These are phyloP conservation scores for Metarhizium guizhouense DNA, from an alignment of 2,329 filamentous ascomycete genomes.

Conservation along the genomic window DNA sequence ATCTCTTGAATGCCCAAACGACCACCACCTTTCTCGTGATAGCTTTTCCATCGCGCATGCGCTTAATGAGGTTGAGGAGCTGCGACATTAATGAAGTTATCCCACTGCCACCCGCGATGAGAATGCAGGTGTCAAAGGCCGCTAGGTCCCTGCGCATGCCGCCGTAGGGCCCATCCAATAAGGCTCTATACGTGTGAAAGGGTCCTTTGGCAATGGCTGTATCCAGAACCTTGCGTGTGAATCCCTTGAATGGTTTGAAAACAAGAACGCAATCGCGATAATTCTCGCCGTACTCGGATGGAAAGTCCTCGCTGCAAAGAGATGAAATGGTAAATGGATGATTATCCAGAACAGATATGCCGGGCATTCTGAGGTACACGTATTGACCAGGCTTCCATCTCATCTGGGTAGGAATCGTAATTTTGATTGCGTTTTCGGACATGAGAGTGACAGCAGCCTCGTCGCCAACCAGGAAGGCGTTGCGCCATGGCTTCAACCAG, in stretches of 20 bases:
- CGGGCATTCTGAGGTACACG: slow-evolving; percentile 88
- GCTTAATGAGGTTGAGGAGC: slow-evolving; percentile 86
- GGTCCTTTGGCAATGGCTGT: slow-evolving; percentile 78
- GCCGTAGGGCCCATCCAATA: slow-evolving; percentile 89
- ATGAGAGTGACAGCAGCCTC: slow-evolving; percentile 84
- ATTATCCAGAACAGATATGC: slow-evolving; percentile 82
- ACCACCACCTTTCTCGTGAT: slow-evolving; percentile 86
- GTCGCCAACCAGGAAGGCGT: slow-evolving; percentile 80
- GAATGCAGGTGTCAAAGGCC: slow-evolving; percentile 85
- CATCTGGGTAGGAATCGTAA: slow-evolving; percentile 89
- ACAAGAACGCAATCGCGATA: slow-evolving; percentile 86
- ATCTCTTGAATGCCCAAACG: slow-evolving; percentile 85
- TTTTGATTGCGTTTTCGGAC: slow-evolving; percentile 88
- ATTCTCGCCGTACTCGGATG: slow-evolving; percentile 79
- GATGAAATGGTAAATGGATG: slow-evolving; percentile 95
- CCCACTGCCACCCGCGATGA: slow-evolving; percentile 89
- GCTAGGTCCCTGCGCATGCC: slow-evolving; percentile 86
- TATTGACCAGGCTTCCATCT: slow-evolving; percentile 91
- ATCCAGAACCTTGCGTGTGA: slow-evolving; percentile 77
- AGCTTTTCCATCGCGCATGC: slow-evolving; percentile 90
- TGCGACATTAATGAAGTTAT: slow-evolving; percentile 92
- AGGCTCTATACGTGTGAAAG: slow-evolving; percentile 85
- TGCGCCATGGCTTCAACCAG: slow-evolving; percentile 72
- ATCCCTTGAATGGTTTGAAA: slow-evolving; percentile 85
- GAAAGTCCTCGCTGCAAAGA: slow-evolving; percentile 85